Evolutionary conservation across 139 green algal genomes (phyloP).

Genomic region (Coelastrella sp.): DNA sequence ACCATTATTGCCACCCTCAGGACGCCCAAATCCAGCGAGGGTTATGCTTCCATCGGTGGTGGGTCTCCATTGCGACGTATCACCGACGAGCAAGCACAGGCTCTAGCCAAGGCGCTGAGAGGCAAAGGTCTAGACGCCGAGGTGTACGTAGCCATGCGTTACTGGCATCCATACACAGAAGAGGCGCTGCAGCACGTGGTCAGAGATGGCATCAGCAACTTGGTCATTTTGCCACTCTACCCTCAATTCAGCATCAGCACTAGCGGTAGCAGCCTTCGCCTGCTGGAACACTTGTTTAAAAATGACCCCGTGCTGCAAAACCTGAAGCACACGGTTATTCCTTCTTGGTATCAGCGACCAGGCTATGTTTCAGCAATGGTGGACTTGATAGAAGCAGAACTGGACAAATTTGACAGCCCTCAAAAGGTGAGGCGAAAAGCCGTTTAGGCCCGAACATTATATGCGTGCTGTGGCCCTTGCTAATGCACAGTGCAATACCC

Average conservation of each 20-base stretch:
- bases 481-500: too few species aligned
- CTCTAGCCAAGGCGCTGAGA: slow-evolving; percentile 74
- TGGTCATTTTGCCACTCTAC: slow-evolving; percentile 95
- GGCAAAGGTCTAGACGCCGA: slow-evolving; percentile 53
- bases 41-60: slow-evolving; percentile 96
- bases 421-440: neutral
- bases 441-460: neutral
- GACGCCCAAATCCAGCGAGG: slow-evolving; percentile 91
- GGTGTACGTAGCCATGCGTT: slow-evolving; percentile 99
- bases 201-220: slow-evolving; percentile 47
- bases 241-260: slow-evolving; percentile 98
- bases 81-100: slow-evolving; percentile 94
- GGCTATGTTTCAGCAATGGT: slow-evolving; percentile 97
- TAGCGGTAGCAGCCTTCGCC: slow-evolving; percentile 89
- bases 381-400: slow-evolving; percentile 91
- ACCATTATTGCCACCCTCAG: slow-evolving; percentile 87
- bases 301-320: slow-evolving; percentile 61
- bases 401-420: slow-evolving; percentile 69
- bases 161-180: slow-evolving; percentile 99
- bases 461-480: too few species aligned
- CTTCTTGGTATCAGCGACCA: slow-evolving; percentile 85
- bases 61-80: slow-evolving; percentile 95
- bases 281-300: slow-evolving; percentile 90
- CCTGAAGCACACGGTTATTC: slow-evolving; percentile 89
- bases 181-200: slow-evolving; percentile 87